Evolutionary conservation across 2,329 filamentous ascomycete species (phyloP).

Genomic region (Penicillium frequentans): DNA sequence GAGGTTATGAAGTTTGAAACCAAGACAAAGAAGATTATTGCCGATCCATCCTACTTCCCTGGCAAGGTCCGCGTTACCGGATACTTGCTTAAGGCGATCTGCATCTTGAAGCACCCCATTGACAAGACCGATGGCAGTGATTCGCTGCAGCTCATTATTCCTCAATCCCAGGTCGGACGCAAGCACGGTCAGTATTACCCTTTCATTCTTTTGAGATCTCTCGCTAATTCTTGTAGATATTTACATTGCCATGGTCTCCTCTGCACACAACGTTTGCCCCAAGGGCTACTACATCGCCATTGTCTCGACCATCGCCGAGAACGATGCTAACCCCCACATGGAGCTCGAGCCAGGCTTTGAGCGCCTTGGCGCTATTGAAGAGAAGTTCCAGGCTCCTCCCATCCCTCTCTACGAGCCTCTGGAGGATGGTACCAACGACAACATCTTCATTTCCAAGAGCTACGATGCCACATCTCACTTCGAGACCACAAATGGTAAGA

Average conservation of each 20-base stretch:
- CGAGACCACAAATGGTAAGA: slow-evolving; percentile 73
- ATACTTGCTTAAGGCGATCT: slow-evolving; percentile 93
- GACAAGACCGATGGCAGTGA: slow-evolving; percentile 86
- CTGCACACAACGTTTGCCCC: slow-evolving; percentile 95
- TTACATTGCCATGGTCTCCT: slow-evolving; percentile 94
- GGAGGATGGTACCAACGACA: slow-evolving; percentile 78
- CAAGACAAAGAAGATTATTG: slow-evolving; percentile 92
- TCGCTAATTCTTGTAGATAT: slow-evolving; percentile 64
- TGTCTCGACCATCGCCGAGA: slow-evolving; percentile 95
- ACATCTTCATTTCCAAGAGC: slow-evolving; percentile 97
- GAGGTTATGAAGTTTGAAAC: slow-evolving; percentile 89
- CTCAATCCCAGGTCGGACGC: slow-evolving; percentile 93
- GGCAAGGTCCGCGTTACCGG: slow-evolving; percentile 83
- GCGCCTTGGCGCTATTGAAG: slow-evolving; percentile 87
- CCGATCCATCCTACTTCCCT: slow-evolving; percentile 95
- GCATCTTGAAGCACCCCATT: slow-evolving; percentile 93
- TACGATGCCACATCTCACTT: slow-evolving; percentile 98
- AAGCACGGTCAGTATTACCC: slow-evolving; percentile 73
- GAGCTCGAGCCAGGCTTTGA: slow-evolving; percentile 92
- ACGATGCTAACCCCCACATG: slow-evolving; percentile 86
- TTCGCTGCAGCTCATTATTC: slow-evolving; percentile 93
- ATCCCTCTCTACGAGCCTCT: slow-evolving; percentile 93
- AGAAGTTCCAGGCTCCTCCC: slow-evolving; percentile 92
- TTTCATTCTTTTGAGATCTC: neutral
- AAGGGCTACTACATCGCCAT: slow-evolving; percentile 99